Conservation (phyloP, 192 early-diverging fungal genomes). For the Cladochytrium replicatum region DNA sequence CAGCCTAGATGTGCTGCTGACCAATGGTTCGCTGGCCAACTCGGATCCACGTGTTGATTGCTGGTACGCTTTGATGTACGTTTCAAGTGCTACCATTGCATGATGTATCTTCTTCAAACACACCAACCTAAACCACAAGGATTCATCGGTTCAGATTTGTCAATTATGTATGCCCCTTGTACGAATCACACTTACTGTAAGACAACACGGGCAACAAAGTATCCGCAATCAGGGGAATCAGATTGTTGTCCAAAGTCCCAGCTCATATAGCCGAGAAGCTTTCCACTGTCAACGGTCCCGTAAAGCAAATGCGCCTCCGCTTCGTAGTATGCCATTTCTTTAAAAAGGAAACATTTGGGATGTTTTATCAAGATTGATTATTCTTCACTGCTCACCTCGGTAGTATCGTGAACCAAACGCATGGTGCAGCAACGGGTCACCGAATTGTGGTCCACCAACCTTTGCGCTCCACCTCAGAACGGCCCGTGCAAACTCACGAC, state of each 20-base stretch:
- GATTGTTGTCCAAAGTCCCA: slow-evolving; percentile 63
- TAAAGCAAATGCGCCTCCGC: slow-evolving; percentile 81
- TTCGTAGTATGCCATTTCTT: slow-evolving; percentile 61
- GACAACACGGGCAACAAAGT: slow-evolving; percentile 68
- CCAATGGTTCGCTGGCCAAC: no score
- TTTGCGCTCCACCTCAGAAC: slow-evolving; percentile 48
- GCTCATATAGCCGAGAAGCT: slow-evolving; percentile 60
- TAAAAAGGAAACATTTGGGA: slow-evolving; percentile 28
- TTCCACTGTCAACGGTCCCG: slow-evolving; percentile 72
- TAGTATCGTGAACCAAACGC: slow-evolving; percentile 57
- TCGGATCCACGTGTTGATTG: not conserved
- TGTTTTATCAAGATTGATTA: not conserved
- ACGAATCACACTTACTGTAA: slow-evolving; percentile 57
- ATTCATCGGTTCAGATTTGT: slow-evolving; percentile 15
- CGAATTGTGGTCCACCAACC: slow-evolving; percentile 28
- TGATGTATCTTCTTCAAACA: slow-evolving; percentile 14
- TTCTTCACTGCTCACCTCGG: slow-evolving; percentile 32
- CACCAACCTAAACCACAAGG: slow-evolving; percentile 10
- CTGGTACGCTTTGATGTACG: not conserved
- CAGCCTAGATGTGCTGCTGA: no score
- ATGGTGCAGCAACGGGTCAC: slow-evolving; percentile 67
- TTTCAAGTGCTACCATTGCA: not conserved
- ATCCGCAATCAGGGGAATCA: slow-evolving; percentile 54
- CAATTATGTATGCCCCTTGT: slow-evolving; percentile 12
- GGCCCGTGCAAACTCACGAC: not conserved